Evolutionary conservation across 768 basidiomycete species (phyloP).

Genomic region (Russula ochroleuca): DNA sequence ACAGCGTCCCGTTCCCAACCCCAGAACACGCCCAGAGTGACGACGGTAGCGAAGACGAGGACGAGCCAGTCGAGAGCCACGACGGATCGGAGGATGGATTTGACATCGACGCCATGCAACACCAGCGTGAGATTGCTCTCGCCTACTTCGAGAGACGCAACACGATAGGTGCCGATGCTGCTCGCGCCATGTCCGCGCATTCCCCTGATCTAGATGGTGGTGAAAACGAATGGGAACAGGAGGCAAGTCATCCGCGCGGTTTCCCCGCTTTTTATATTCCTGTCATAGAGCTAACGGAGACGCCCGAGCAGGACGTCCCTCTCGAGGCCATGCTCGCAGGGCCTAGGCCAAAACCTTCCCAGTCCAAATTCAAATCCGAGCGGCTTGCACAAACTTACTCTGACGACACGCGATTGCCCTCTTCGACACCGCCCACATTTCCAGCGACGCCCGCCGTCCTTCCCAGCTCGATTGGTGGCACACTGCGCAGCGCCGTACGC

Average conservation of each 20-base stretch:
- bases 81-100: constrained; percentile 47
- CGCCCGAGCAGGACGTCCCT: constrained; percentile 39
- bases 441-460: constrained; percentile 33
- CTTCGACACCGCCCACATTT: constrained; percentile 32
- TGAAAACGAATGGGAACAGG: constrained; percentile 43
- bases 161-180: constrained; percentile 51
- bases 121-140: constrained; percentile 70
- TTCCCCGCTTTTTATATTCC: not conserved
- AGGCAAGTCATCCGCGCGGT: constrained; percentile 35
- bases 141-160: constrained; percentile 63
- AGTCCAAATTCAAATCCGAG: constrained; percentile 65
- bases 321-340: constrained; percentile 41
- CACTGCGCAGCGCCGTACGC: constrained; percentile 32
- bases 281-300: constrained; percentile 4
- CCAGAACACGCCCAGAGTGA: constrained; percentile 9
- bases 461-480: constrained; percentile 30
- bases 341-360: constrained; percentile 43
- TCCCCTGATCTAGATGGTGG: constrained; percentile 35
- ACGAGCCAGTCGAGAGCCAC: constrained; percentile 33
- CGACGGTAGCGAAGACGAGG: constrained; percentile 27
- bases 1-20: constrained; percentile 2
- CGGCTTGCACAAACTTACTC: constrained; percentile 31
- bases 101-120: constrained; percentile 58
- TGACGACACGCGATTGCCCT: constrained; percentile 11
- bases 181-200: constrained; percentile 48